phyloP scores from a whole-genome alignment of 208 protist species.

The Vickermania spadyakhi region DNA sequence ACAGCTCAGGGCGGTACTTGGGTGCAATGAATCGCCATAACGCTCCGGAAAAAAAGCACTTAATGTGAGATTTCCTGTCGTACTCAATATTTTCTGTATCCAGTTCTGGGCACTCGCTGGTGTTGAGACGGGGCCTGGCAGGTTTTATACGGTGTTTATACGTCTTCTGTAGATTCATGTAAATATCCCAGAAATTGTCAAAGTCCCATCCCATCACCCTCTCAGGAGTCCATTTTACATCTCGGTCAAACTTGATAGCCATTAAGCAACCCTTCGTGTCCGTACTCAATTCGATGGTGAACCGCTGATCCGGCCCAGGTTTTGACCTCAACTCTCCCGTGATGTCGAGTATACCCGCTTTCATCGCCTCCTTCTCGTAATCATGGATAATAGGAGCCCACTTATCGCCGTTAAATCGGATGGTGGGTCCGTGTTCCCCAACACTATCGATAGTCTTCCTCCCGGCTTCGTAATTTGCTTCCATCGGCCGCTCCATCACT shows the following conservation, averaged over 20 bases:
- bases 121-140: not conserved
- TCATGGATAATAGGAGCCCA: not conserved
- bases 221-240: not conserved
- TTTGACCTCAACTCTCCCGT: not conserved
- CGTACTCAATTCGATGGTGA: not conserved
- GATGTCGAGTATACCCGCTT: not conserved
- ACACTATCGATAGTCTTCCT: too few relatives aligned
- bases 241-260: not conserved
- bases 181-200: not conserved
- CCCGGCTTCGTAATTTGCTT: too few relatives aligned
- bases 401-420: not conserved
- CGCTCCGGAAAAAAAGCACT: not conserved
- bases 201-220: not conserved
- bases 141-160: not conserved
- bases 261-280: not conserved
- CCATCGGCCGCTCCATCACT: too few relatives aligned
- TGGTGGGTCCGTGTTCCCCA: not conserved
- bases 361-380: not conserved
- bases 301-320: not conserved
- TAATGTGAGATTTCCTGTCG: not conserved
- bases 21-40: not conserved
- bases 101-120: not conserved
- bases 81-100: not conserved
- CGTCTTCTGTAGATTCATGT: not conserved
- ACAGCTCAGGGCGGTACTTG: not conserved